Evolutionary conservation across 345 rosid species (phyloP).

Genomic region (Citrus maxima): DNA sequence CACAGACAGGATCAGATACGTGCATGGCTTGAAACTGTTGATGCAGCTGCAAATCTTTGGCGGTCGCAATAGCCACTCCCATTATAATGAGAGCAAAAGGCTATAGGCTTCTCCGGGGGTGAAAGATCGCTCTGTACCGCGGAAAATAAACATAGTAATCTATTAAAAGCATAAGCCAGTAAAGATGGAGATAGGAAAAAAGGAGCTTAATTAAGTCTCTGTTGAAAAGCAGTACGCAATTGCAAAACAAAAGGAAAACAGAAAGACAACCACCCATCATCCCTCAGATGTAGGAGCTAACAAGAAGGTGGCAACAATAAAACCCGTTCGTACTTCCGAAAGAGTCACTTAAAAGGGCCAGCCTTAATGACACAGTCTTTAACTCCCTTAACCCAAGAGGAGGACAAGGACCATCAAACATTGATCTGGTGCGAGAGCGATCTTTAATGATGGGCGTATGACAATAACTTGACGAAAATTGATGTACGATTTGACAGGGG

Average conservation of each 20-base stretch:
- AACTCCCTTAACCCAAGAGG: too few relatives aligned
- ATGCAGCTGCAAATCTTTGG: conserved; percentile 53
- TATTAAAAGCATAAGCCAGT: background rate
- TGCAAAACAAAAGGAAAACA: conserved; percentile 25
- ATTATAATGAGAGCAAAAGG: conserved; percentile 68
- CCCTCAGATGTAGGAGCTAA: background rate
- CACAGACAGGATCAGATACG: conserved; percentile 57
- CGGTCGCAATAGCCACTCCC: conserved; percentile 73
- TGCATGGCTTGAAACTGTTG: conserved; percentile 70
- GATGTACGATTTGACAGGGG: background rate
- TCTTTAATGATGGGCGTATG: background rate
- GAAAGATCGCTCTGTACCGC: conserved; percentile 51
- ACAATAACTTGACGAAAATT: background rate
- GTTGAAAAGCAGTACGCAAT: conserved; percentile 35
- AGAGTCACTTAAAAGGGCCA: too few relatives aligned
- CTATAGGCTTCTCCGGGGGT: conserved; percentile 41
- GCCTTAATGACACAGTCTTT: too few relatives aligned
- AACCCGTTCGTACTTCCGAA: background rate
- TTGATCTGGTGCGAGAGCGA: too few relatives aligned
- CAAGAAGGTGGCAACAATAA: background rate
- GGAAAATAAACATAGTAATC: background rate
- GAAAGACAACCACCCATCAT: conserved; percentile 5
- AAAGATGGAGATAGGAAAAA: background rate
- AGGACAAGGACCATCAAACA: too few relatives aligned
- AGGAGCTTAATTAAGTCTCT: conserved; percentile 46